Conservation (phyloP, 1,284 basidiomycete genomes). For the Microbotryum intermedium region DNA sequence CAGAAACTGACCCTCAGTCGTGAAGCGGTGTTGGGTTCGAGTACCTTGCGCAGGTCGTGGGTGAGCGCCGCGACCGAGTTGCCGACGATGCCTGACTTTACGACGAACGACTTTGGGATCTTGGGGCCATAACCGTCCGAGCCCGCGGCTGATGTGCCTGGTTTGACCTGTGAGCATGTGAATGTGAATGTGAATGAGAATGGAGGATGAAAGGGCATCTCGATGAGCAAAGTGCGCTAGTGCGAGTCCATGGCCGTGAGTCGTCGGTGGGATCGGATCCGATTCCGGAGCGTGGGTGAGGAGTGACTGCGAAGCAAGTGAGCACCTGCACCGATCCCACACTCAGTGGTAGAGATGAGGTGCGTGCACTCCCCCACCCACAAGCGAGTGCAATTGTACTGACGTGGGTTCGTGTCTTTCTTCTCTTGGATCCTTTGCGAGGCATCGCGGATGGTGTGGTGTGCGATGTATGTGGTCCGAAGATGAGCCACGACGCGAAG, state of each 20-base stretch:
- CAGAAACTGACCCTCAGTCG: slow-evolving; percentile 60
- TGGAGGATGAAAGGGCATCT: background rate
- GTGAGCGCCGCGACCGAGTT: slow-evolving; percentile 79
- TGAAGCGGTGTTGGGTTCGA: slow-evolving; percentile 97
- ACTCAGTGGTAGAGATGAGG: too few relatives aligned
- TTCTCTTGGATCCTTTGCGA: slow-evolving; percentile 26
- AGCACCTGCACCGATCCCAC: background rate
- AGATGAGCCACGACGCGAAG: too few relatives aligned
- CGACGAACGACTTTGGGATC: slow-evolving; percentile 58
- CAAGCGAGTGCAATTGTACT: too few relatives aligned
- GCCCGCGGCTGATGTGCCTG: slow-evolving; percentile 3
- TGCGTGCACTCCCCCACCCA: too few relatives aligned
- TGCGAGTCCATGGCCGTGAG: background rate
- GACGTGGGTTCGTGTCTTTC: slow-evolving; percentile 29
- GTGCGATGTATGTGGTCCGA: too few relatives aligned
- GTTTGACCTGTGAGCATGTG: slow-evolving; percentile 15
- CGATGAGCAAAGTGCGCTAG: background rate
- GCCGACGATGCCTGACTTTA: slow-evolving; percentile 90
- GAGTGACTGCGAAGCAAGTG: background rate
- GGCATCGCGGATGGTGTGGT: slow-evolving; percentile 10
- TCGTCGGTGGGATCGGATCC: background rate
- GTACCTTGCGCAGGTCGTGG: slow-evolving; percentile 81
- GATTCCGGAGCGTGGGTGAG: background rate
- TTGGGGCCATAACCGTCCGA: slow-evolving; percentile 11
- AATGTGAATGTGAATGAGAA: background rate